phyloP scores from a whole-genome alignment of 2,329 filamentous ascomycete species.

The Fonsecaea erecta region DNA sequence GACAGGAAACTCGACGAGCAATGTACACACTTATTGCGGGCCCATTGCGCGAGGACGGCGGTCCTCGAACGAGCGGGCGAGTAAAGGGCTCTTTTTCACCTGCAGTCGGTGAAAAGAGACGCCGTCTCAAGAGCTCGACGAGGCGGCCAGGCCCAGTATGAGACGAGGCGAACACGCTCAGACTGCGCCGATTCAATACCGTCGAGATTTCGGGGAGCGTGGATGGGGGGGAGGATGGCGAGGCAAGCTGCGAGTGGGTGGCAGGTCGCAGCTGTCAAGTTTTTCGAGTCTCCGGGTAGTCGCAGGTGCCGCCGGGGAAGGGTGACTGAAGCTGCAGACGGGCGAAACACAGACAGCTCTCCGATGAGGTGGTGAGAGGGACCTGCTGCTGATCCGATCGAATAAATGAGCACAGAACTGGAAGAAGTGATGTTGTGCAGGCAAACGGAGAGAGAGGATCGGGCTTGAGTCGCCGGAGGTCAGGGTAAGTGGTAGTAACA shows the following conservation, averaged over 20 bases:
- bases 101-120: conserved; percentile 2
- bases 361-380: not conserved
- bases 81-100: not conserved
- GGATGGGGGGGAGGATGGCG: conserved; percentile 8
- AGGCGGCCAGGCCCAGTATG: not conserved
- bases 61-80: conserved; percentile 1
- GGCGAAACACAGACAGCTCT: conserved; percentile 16
- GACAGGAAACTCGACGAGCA: not conserved
- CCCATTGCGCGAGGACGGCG: conserved; percentile 22
- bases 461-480: conserved; percentile 5
- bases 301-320: conserved; percentile 26
- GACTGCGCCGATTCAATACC: conserved; percentile 13
- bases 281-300: conserved; percentile 31
- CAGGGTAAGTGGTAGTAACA: conserved; percentile 2
- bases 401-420: not conserved
- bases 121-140: conserved; percentile 8
- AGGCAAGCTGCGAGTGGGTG: conserved; percentile 10
- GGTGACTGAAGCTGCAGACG: conserved; percentile 21
- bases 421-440: not conserved
- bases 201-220: conserved; percentile 11
- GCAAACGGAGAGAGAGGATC: not conserved
- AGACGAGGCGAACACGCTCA: conserved; percentile 10
- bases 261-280: conserved; percentile 32
- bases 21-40: conserved; percentile 8
- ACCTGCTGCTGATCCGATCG: not conserved